Evolutionary conservation across 768 basidiomycete species (phyloP).

Genomic region (Cyathus striatus): DNA sequence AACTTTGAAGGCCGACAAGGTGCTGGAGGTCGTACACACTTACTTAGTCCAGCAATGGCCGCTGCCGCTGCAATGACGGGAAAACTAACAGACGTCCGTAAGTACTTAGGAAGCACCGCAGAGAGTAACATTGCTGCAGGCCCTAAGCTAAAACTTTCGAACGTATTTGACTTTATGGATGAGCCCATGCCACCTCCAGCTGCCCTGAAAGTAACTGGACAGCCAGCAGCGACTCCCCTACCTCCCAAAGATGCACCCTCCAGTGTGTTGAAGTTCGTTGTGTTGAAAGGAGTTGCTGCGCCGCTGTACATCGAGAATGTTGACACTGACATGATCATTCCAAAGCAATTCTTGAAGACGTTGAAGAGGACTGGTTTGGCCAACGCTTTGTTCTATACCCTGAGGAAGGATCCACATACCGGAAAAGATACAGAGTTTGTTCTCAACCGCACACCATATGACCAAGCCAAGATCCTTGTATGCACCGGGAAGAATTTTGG

Average conservation of each 20-base stretch:
- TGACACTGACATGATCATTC: slow-evolving; percentile 93
- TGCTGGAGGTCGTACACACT: slow-evolving; percentile 83
- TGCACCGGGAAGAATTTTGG: slow-evolving; percentile 89
- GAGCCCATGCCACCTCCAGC: slow-evolving; percentile 58
- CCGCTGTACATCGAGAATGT: slow-evolving; percentile 82
- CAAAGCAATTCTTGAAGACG: slow-evolving; percentile 91
- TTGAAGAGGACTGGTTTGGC: slow-evolving; percentile 86
- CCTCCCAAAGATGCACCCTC: slow-evolving; percentile 40
- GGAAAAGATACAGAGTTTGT: slow-evolving; percentile 82
- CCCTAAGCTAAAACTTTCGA: slow-evolving; percentile 64
- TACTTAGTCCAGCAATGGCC: slow-evolving; percentile 90
- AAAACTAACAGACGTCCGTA: slow-evolving; percentile 79
- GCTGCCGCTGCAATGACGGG: slow-evolving; percentile 87
- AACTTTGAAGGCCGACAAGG: slow-evolving; percentile 92
- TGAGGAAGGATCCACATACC: slow-evolving; percentile 73
- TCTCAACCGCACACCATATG: slow-evolving; percentile 75
- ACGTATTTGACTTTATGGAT: slow-evolving; percentile 72
- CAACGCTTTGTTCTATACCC: slow-evolving; percentile 75
- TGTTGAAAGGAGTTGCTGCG: slow-evolving; percentile 71
- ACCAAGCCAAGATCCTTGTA: slow-evolving; percentile 73
- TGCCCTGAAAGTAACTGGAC: too few species aligned
- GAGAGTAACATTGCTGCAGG: slow-evolving; percentile 38
- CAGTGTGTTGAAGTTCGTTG: slow-evolving; percentile 55
- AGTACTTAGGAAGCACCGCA: slow-evolving; percentile 49
- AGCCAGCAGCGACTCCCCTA: slow-evolving; percentile 23